A percentile compares a stretch with the other conserved stretches of the same genome.
phyloP scores from a whole-genome alignment of 2,329 filamentous ascomycete species.

The Penicillium sp. region DNA sequence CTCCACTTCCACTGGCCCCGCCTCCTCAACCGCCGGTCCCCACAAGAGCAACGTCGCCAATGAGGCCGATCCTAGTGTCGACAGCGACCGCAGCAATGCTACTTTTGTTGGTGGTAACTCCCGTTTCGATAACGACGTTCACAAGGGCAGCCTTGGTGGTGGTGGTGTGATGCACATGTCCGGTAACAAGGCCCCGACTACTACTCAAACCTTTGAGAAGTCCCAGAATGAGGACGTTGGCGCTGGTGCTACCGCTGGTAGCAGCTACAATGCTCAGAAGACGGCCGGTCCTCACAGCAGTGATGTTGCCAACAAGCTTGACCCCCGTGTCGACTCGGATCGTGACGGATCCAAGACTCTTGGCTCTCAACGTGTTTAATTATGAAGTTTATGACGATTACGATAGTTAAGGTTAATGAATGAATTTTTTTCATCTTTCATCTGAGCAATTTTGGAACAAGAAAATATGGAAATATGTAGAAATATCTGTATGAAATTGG shows the following conservation, averaged over 20 bases:
- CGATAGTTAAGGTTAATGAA: neutral
- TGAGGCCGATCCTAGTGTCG: constrained; percentile 14
- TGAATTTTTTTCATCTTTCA: neutral
- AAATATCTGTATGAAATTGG: too few species aligned
- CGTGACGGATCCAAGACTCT: constrained; percentile 16
- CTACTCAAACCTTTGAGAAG: constrained; percentile 20
- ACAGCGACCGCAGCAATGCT: constrained; percentile 14
- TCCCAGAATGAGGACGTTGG: constrained; percentile 7
- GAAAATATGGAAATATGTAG: too few species aligned
- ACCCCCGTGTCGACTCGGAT: constrained; percentile 24
- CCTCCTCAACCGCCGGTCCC: constrained; percentile 14
- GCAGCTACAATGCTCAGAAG: constrained; percentile 14
- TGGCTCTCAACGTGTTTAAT: constrained; percentile 13
- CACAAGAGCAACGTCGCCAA: constrained; percentile 19
- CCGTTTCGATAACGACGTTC: constrained; percentile 16
- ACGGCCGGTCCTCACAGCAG: constrained; percentile 19
- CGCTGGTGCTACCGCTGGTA: constrained; percentile 8
- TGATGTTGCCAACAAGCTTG: constrained; percentile 17
- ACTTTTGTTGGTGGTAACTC: constrained; percentile 10
- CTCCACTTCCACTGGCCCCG: constrained; percentile 10
- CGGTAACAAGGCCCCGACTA: constrained; percentile 13
- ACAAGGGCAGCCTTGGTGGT: constrained; percentile 14
- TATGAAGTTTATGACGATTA: constrained; percentile 6
- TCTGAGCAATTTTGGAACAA: too few species aligned
- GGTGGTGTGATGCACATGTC: constrained; percentile 8